Base-by-base conservation (phyloP, 495 filamentous ascomycete species). In the Choiromyces venosus region DNA sequence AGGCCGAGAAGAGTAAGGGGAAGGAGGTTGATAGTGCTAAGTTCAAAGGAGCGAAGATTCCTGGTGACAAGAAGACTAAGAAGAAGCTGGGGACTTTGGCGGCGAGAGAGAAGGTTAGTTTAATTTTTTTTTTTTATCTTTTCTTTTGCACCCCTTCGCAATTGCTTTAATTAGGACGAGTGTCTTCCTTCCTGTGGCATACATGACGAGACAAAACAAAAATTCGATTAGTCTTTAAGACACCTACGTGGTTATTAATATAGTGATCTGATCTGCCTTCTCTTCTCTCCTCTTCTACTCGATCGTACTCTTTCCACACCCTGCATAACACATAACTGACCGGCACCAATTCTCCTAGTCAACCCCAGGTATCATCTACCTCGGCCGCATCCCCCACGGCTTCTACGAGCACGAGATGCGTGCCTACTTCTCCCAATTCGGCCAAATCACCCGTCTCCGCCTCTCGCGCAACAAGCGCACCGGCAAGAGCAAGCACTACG, bases 361-460 rank as follows among this genome's bases (percentile, higher is more conserved):
- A 37, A 88, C 87, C 65, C 91, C 91, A 1, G 93, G 94, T 37
- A 89, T 94, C 52, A 86, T 97, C 78, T 97, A 96, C 83, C 85
- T 99, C 78, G 93, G 92, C 46, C 91, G 92, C 68, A 91, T 97
- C 67, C 94, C 94, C 33, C 94, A 88, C 75, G 95, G 96, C 83
- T 98, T 99, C 87, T 97, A 93, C 86, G 96, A 98, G 84, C 88
- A 92, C 81, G 91, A 98, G 83, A 97, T 99, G 91, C 89, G 89
- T 68, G 86, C 87, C 65, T 99, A 98, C 86, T 97, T 98, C 81
- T 87, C 89, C n/a, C 95, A 98, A 83, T 99, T 99, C 80, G 96
- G 95, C 81, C 85, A 88, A 3, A 92, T 99, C 77, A 88, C 85
- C 67, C 88, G 87, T 68, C 87, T 99, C 39, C 89, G 94, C 75